A percentile compares a stretch with the other conserved stretches of the same genome.
phyloP scores from a whole-genome alignment of 768 basidiomycete species.

The Floccularia luteovirens region DNA sequence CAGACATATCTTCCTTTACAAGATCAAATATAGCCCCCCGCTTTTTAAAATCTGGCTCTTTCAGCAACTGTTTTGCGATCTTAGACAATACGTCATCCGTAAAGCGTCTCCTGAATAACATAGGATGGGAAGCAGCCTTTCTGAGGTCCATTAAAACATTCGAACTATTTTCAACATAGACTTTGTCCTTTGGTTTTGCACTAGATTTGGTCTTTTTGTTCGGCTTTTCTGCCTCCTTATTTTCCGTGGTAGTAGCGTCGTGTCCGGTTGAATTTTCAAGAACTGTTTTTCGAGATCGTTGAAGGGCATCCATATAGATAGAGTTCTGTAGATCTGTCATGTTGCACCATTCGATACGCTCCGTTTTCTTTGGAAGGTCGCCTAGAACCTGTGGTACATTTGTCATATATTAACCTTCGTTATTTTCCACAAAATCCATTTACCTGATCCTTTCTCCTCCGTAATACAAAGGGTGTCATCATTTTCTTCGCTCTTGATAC shows the following conservation, averaged over 20 bases:
- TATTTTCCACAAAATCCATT: slow-evolving; percentile 6
- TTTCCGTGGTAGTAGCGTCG: slow-evolving; percentile 17
- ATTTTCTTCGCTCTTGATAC: slow-evolving; percentile 96
- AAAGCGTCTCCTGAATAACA: slow-evolving; percentile 87
- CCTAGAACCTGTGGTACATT: slow-evolving; percentile 62
- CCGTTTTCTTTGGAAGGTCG: slow-evolving; percentile 88
- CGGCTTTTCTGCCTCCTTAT: slow-evolving; percentile 20
- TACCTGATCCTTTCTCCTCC: slow-evolving; percentile 94
- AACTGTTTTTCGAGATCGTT: slow-evolving; percentile 78
- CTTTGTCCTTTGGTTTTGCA: slow-evolving; percentile 49
- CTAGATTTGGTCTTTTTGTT: slow-evolving; percentile 36
- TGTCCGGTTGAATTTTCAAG: slow-evolving; percentile 32
- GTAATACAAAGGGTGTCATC: slow-evolving; percentile 98
- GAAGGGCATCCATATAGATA: slow-evolving; percentile 81
- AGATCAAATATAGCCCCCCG: slow-evolving; percentile 72
- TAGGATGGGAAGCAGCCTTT: slow-evolving; percentile 94
- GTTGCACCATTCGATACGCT: slow-evolving; percentile 92
- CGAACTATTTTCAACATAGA: slow-evolving; percentile 73
- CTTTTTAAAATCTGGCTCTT: slow-evolving; percentile 88
- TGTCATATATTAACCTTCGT: no score
- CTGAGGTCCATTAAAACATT: slow-evolving; percentile 97
- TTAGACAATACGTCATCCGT: slow-evolving; percentile 66
- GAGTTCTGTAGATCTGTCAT: slow-evolving; percentile 79
- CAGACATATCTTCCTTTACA: slow-evolving; percentile 95
- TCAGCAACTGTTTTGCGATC: slow-evolving; percentile 77